A percentile compares a stretch with the other conserved stretches of the same genome.
Conservation (phyloP, 2,329 filamentous ascomycete genomes). For the Aspergillus sp. region DNA sequence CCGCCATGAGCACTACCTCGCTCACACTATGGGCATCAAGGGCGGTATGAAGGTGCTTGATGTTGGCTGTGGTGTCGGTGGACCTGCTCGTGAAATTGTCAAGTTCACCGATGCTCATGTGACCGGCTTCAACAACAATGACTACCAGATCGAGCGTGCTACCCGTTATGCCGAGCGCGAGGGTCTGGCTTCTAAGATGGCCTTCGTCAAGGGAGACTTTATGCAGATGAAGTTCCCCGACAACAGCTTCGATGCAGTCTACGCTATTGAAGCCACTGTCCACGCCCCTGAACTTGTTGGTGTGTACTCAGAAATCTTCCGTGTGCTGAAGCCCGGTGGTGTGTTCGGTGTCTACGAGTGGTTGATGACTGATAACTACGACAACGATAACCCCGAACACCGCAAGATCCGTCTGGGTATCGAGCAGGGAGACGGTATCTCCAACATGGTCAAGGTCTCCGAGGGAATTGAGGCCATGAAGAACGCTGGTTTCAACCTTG, state of each 20-base stretch:
- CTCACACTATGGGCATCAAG: constrained; percentile 78
- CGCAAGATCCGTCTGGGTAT: constrained; percentile 89
- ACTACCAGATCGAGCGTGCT: constrained; percentile 97
- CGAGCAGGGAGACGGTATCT: constrained; percentile 92
- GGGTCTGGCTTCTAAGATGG: constrained; percentile 71
- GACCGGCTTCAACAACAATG: constrained; percentile 95
- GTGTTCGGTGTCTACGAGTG: constrained; percentile 97
- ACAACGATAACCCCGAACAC: constrained; percentile 82
- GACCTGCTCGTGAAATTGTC: constrained; percentile 90
- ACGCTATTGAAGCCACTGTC: constrained; percentile 94
- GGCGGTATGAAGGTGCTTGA: constrained; percentile 88
- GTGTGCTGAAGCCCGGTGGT: constrained; percentile 91
- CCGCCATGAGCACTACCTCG: constrained; percentile 96
- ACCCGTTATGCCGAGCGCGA: constrained; percentile 78
- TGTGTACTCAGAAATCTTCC: constrained; percentile 91
- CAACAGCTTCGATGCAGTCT: constrained; percentile 89
- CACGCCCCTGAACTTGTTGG: constrained; percentile 87
- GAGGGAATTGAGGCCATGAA: constrained; percentile 81
- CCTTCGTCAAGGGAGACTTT: constrained; percentile 92
- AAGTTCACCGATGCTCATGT: constrained; percentile 90
- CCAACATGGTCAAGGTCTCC: constrained; percentile 88
- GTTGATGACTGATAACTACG: constrained; percentile 95
- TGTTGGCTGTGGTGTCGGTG: constrained; percentile 94
- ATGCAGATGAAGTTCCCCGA: constrained; percentile 98
- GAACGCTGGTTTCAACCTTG: constrained; percentile 77